These are phyloP conservation scores for Brassica nigra DNA, from an alignment of 345 rosid species.

Conservation along the genomic window DNA sequence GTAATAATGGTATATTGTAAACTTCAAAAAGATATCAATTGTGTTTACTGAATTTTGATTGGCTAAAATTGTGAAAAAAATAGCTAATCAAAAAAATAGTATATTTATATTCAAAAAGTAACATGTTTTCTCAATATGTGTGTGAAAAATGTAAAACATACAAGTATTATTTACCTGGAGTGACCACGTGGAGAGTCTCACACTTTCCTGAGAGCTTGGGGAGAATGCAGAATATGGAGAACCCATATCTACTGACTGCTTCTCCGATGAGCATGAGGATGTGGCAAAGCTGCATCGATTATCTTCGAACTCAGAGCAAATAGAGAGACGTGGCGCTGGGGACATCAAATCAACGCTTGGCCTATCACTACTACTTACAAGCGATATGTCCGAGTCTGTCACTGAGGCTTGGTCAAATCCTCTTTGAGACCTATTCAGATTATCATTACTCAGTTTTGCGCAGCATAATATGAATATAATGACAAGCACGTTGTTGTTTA, in stretches of 20 bases:
- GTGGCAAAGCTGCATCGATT: conserved; percentile 37
- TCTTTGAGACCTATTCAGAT: conserved; percentile 17
- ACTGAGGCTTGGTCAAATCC: conserved; percentile 35
- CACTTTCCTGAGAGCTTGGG: conserved; percentile 34
- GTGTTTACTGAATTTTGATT: no score
- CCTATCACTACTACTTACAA: conserved; percentile 49
- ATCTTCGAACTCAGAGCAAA: conserved; percentile 35
- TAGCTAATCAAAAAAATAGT: no score
- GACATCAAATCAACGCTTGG: conserved; percentile 38
- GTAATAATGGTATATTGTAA: no score
- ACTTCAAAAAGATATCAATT: no score
- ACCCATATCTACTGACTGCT: conserved; percentile 29
- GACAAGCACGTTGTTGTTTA: not conserved
- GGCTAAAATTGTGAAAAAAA: no score
- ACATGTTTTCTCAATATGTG: no score
- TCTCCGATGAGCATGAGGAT: conserved; percentile 34
- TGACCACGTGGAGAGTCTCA: conserved; percentile 17
- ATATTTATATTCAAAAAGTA: no score
- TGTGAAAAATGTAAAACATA: no score
- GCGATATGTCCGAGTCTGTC: conserved; percentile 42
- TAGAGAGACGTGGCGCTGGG: conserved; percentile 26
- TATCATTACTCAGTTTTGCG: not conserved
- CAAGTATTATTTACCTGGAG: conserved; percentile 20
- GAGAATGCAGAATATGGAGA: conserved; percentile 32
- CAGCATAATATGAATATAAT: not conserved